Percentiles rank a stretch among this genome's conserved stretches.
These are phyloP conservation scores for Microstegium vimineum DNA, from an alignment of 176 grass and related monocot genomes.

Conservation along the genomic window DNA sequence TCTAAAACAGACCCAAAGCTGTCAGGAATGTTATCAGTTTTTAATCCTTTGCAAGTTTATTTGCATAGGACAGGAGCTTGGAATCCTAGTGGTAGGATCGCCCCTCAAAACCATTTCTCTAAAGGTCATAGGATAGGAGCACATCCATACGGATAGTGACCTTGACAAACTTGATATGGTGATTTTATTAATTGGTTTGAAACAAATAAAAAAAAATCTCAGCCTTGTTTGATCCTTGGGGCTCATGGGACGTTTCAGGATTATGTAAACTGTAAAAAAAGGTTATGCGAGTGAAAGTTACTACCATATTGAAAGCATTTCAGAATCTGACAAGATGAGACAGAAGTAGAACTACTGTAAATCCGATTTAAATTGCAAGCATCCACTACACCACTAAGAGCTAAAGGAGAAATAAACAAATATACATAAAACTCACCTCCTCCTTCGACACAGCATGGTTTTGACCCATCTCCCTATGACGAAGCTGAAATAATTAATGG, in stretches of 20 bases:
- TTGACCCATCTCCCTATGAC: conserved; percentile 45
- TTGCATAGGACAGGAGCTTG: not conserved
- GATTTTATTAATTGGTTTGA: not conserved
- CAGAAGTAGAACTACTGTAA: not conserved
- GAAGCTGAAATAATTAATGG: conserved; percentile 48
- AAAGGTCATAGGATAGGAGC: not conserved
- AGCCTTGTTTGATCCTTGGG: not conserved
- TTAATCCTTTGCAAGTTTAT: not conserved
- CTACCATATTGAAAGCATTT: conserved; percentile 3
- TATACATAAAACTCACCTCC: conserved; percentile 44
- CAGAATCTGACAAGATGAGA: not conserved
- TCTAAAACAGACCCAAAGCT: not conserved
- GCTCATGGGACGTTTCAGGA: not conserved
- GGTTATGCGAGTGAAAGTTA: not conserved
- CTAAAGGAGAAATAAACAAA: not conserved
- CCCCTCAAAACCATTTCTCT: not conserved
- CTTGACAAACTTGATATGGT: not conserved
- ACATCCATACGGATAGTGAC: not conserved
- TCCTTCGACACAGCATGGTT: conserved; percentile 39
- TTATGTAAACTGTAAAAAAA: not conserved
- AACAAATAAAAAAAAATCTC: not conserved
- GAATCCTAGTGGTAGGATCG: not conserved
- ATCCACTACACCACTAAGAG: not conserved
- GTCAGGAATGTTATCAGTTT: not conserved
- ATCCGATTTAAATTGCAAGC: conserved; percentile 6